Conservation (phyloP, 164 flowering plant species). For the Buxus sempervirens region DNA sequence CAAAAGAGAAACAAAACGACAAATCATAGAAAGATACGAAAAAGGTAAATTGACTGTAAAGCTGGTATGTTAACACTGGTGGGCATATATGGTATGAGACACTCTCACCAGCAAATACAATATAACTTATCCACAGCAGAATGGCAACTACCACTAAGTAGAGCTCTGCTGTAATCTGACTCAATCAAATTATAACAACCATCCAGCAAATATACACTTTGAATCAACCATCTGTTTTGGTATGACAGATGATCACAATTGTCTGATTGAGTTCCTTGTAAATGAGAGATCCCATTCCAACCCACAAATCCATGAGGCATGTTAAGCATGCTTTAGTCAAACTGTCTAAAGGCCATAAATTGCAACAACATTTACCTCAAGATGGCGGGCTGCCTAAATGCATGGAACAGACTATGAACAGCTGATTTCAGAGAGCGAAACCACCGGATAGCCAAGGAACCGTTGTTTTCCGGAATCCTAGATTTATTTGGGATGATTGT, state of each 20-base stretch:
- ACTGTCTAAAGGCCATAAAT: not conserved
- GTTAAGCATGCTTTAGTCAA: too few relatives aligned
- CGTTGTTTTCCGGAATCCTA: constrained; percentile 24
- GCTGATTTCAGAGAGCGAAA: constrained; percentile 60
- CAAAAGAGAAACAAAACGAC: not conserved
- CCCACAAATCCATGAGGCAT: too few relatives aligned
- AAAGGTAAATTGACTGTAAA: not conserved
- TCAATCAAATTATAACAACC: not conserved
- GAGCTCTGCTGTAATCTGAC: not conserved
- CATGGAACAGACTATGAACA: constrained; percentile 48
- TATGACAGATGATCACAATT: too few relatives aligned
- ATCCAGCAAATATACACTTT: not conserved
- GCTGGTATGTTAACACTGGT: not conserved
- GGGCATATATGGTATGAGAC: not conserved
- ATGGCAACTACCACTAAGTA: not conserved
- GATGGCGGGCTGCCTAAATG: constrained; percentile 77
- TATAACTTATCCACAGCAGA: not conserved
- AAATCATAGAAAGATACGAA: not conserved
- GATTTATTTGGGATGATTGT: constrained; percentile 18
- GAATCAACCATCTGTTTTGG: too few relatives aligned
- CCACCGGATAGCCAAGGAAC: constrained; percentile 37
- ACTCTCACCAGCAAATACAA: not conserved
- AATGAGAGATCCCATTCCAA: too few relatives aligned
- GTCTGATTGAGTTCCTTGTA: too few relatives aligned
- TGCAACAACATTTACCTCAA: constrained; percentile 50